Evolutionary conservation across 805 yeast species (phyloP).

Genomic region (Saccharomyces mikatae): DNA sequence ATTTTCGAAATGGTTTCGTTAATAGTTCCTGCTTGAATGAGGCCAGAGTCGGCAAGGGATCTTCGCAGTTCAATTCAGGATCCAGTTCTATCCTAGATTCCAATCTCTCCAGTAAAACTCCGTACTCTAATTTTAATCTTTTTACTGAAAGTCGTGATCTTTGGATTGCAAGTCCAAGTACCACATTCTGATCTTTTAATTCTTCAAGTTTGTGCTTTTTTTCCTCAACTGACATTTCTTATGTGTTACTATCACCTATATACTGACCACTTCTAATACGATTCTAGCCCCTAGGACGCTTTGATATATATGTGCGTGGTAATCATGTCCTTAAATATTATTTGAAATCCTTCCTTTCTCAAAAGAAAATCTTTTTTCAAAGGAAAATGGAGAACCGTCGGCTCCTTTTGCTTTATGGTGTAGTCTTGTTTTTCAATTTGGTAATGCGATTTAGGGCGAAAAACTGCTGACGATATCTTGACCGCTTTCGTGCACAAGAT

Average conservation of each 20-base stretch:
- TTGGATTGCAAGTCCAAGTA: constrained; percentile 64
- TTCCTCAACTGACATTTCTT: constrained; percentile 40
- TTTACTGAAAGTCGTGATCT: constrained; percentile 71
- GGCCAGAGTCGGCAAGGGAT: constrained; percentile 27
- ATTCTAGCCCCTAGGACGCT: not conserved
- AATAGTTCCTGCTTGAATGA: constrained; percentile 21
- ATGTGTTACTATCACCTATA: constrained; percentile 21
- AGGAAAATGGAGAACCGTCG: not conserved
- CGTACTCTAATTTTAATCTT: constrained; percentile 74
- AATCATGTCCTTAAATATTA: not conserved
- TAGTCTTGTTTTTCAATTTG: not conserved
- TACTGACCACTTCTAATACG: not conserved
- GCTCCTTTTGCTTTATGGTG: not conserved
- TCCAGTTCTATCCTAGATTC: constrained; percentile 45
- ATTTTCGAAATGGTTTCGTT: constrained; percentile 17
- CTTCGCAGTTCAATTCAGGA: constrained; percentile 25
- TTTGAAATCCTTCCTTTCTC: not conserved
- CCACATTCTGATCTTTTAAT: constrained; percentile 70
- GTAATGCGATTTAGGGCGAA: not conserved
- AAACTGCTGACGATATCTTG: not conserved
- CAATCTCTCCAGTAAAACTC: constrained; percentile 68
- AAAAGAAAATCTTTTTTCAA: not conserved
- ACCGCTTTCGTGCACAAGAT: not conserved
- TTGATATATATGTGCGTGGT: not conserved
- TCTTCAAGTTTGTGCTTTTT: constrained; percentile 60